phyloP scores from a whole-genome alignment of 768 basidiomycete species.

The Cantharellus cinnabarinus region DNA sequence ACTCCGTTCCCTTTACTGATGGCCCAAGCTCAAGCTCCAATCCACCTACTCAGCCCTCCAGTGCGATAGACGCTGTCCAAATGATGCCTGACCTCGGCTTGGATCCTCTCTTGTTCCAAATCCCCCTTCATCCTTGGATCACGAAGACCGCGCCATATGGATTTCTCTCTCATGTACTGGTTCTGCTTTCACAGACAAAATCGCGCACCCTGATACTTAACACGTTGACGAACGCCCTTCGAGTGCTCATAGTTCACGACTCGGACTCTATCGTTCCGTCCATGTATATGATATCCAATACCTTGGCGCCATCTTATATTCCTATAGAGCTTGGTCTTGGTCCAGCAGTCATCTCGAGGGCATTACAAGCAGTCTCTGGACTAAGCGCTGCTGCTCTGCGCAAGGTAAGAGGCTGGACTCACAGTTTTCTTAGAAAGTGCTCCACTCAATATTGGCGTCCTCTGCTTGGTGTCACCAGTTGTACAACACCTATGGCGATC shows the following conservation, averaged over 20 bases:
- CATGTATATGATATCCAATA: conserved; percentile 66
- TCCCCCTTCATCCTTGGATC: conserved; percentile 26
- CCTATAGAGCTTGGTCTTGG: conserved; percentile 53
- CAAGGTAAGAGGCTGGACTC: conserved; percentile 18
- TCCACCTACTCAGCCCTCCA: too few species aligned
- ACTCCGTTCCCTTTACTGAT: too few species aligned
- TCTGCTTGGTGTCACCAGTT: conserved; percentile 13
- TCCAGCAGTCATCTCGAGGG: conserved; percentile 41
- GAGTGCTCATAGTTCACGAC: conserved; percentile 43
- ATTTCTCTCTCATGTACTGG: conserved; percentile 45
- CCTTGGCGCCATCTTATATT: conserved; percentile 54
- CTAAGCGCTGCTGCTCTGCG: conserved; percentile 35
- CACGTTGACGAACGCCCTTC: conserved; percentile 52
- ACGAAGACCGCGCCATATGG: conserved; percentile 36
- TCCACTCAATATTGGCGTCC: conserved; percentile 13
- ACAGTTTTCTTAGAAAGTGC: background rate
- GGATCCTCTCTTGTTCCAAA: conserved; percentile 30
- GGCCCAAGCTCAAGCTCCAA: too few species aligned
- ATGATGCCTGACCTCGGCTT: conserved; percentile 4
- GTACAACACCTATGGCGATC: conserved; percentile 59
- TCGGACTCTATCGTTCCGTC: conserved; percentile 52
- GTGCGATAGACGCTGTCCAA: too few species aligned
- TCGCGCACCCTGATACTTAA: conserved; percentile 54
- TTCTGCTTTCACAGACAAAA: conserved; percentile 39
- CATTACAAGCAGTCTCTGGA: conserved; percentile 56